Base-by-base conservation (phyloP, 495 filamentous ascomycete species). In the Chlorociboria aeruginascens region DNA sequence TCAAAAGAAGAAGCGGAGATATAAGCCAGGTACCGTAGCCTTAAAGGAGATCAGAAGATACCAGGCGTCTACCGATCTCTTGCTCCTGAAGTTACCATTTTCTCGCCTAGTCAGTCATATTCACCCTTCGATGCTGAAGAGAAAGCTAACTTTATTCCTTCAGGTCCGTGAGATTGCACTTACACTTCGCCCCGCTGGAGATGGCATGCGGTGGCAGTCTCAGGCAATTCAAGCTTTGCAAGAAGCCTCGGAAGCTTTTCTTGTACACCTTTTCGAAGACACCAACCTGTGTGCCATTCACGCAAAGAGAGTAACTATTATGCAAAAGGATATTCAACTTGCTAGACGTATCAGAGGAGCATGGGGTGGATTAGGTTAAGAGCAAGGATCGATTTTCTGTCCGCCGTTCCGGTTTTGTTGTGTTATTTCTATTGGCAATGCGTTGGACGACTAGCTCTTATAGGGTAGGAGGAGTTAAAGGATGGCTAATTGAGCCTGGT, bases 271-370 rank as follows among this genome's bases (percentile, higher is more conserved):
- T 0, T 97, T 97, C 64, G 89, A 95, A 63, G 90, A 97, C 61
- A 85, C 88, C 16, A 95, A 96, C 66, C 74, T 97, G 28, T 92
- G 90, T 66, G 90, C 90, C 13, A 84, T 97, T 29, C 90, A 97
- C 62, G 90, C 90, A 36, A 96, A 95, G 69, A 73, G 90, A 29
- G 89, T 97, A 7, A 97, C 90, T 1, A 94, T 97, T 54, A 95
- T 95, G 89, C 88, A 95, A 61, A 93, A 92, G 64, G 89, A 95
- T 64, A 89, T 95, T 38, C 89, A 94, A 61, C 71, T 95, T 41
- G 89, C 89, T 32, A 72, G 89, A 54, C 69, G 89, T 56, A 93
- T 94, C 69, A 74, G 89, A 28, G 74, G 70, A 14, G 62, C 70
- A n/a, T 76, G 72, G 72, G 73, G 73, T 36, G 73, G 72, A 16